Conservation (phyloP, 495 filamentous ascomycete genomes). For the Elasticomyces elasticus region DNA sequence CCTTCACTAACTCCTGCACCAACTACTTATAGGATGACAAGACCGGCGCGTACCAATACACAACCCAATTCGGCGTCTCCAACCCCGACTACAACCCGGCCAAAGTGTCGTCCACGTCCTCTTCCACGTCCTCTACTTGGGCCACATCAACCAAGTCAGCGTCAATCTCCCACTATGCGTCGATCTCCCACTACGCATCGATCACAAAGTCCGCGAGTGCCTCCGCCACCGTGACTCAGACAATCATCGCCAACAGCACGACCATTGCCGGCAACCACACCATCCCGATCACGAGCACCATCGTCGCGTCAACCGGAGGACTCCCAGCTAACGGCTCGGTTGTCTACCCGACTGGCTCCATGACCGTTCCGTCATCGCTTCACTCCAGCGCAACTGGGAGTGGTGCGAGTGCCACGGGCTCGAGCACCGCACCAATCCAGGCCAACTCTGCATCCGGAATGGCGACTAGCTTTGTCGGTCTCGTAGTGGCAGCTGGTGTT, state of each 20-base stretch:
- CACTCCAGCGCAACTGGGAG: constrained; percentile 10
- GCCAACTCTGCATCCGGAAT: constrained; percentile 4
- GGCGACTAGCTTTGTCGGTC: constrained; percentile 19
- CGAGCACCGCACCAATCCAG: constrained; percentile 1
- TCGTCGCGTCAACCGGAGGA: constrained; percentile 7
- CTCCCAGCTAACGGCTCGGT: constrained; percentile 20
- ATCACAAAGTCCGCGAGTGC: constrained; percentile 20
- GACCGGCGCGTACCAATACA: constrained; percentile 57
- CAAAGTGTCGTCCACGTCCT: not conserved
- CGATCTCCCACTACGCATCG: constrained; percentile 1
- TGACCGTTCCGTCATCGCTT: constrained; percentile 27
- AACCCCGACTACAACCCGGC: constrained; percentile 29
- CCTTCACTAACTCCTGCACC: no score
- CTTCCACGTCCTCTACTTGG: constrained; percentile 5
- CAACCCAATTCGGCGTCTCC: constrained; percentile 57
- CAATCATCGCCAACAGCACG: constrained; percentile 27
- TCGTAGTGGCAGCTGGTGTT: constrained; percentile 31
- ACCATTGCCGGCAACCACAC: constrained; percentile 22
- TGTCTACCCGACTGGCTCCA: constrained; percentile 23
- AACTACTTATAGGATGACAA: no score
- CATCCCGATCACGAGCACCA: constrained; percentile 9
- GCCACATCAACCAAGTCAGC: constrained; percentile 9
- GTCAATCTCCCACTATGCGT: constrained; percentile 12
- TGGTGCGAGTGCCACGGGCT: not conserved
- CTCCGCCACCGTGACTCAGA: constrained; percentile 9